phyloP scores from a whole-genome alignment of 2,329 filamentous ascomycete species.

The Alternaria alternata region DNA sequence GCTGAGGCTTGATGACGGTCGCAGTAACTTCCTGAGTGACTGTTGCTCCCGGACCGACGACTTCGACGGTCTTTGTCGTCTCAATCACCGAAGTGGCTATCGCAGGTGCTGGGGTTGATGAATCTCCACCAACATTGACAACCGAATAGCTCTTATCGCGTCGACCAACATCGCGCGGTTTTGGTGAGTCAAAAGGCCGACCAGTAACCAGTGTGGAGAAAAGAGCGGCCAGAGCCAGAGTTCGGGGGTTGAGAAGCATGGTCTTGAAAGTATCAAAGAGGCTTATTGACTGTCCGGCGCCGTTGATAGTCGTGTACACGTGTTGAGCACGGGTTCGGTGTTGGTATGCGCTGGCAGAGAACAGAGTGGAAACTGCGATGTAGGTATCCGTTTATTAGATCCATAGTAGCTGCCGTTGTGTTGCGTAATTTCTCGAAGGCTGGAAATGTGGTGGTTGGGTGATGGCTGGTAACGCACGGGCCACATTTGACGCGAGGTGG shows the following conservation, averaged over 20 bases:
- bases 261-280: slow-evolving; percentile 21
- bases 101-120: slow-evolving; percentile 30
- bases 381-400: slow-evolving; percentile 26
- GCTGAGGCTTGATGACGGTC: slow-evolving; percentile 20
- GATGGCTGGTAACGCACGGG: slow-evolving; percentile 33
- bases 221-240: slow-evolving; percentile 30
- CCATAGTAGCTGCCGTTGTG: slow-evolving; percentile 21
- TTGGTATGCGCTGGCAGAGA: slow-evolving; percentile 19
- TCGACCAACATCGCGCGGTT: slow-evolving; percentile 24
- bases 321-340: slow-evolving; percentile 16
- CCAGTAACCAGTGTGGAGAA: slow-evolving; percentile 32
- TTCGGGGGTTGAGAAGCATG: slow-evolving; percentile 39
- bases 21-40: slow-evolving; percentile 37
- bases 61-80: slow-evolving; percentile 38
- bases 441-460: slow-evolving; percentile 43
- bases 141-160: slow-evolving; percentile 48
- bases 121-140: slow-evolving; percentile 52
- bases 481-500: background rate
- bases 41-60: slow-evolving; percentile 33
- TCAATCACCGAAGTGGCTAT: slow-evolving; percentile 33
- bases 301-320: slow-evolving; percentile 17
- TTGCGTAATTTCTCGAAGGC: slow-evolving; percentile 33
- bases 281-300: slow-evolving; percentile 12
- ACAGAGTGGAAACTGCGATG: slow-evolving; percentile 15
- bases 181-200: slow-evolving; percentile 37